Conservation (phyloP, 2,329 filamentous ascomycete species). For the Paraconiothyrium sp. region DNA sequence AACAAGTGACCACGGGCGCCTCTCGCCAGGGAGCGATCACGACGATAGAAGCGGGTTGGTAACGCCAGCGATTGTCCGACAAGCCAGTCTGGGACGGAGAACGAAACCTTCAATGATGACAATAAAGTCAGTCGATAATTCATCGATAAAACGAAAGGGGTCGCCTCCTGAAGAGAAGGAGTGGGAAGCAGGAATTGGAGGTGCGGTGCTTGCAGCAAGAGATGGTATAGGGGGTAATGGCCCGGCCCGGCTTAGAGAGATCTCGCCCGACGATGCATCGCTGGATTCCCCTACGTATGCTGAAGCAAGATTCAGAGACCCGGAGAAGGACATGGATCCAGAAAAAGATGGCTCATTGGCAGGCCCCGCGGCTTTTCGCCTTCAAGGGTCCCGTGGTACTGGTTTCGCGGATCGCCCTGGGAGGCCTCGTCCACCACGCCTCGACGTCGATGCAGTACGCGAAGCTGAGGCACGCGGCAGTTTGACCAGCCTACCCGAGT, state of each 20-base stretch:
- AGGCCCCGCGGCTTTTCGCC: constrained; percentile 40
- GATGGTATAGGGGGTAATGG: constrained; percentile 25
- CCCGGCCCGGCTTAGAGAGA: constrained; percentile 1
- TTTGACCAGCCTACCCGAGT: constrained; percentile 87
- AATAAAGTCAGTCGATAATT: constrained; percentile 55
- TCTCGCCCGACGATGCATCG: constrained; percentile 28
- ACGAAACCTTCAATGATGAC: constrained; percentile 59
- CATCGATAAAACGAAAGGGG: constrained; percentile 31
- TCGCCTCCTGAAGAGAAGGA: constrained; percentile 23
- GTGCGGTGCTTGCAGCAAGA: constrained; percentile 37
- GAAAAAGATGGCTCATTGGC: constrained; percentile 39
- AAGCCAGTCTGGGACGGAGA: constrained; percentile 59
- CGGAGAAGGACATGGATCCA: constrained; percentile 37
- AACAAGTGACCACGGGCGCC: constrained; percentile 40
- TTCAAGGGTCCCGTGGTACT: constrained; percentile 37
- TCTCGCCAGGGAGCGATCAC: constrained; percentile 43
- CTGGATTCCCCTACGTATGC: constrained; percentile 37
- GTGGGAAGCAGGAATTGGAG: constrained; percentile 32
- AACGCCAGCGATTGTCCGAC: constrained; percentile 46
- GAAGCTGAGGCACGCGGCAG: constrained; percentile 86
- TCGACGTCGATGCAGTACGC: constrained; percentile 84
- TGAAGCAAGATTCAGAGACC: constrained; percentile 32
- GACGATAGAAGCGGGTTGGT: constrained; percentile 53
- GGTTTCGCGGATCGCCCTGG: constrained; percentile 54
- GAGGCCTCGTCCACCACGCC: constrained; percentile 68